phyloP scores from a whole-genome alignment of 352 stramenopile species.

The Phytophthora tubulina region DNA sequence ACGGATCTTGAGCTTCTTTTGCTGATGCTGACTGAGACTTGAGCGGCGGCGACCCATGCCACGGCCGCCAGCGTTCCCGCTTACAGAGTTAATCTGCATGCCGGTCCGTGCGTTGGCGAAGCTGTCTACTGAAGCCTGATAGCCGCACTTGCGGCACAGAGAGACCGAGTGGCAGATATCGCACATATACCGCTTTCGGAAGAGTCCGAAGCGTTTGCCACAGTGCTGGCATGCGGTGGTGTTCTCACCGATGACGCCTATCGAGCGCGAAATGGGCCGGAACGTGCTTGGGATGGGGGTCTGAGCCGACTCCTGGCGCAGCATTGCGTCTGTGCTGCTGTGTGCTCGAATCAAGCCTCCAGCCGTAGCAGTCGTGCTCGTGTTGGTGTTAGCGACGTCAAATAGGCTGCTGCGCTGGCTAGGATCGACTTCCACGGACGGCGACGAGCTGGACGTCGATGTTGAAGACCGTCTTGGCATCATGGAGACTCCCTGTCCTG shows the following conservation, averaged over 20 bases:
- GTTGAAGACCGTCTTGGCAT: slow-evolving; percentile 38
- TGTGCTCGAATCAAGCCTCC: slow-evolving; percentile 29
- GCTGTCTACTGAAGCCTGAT: slow-evolving; percentile 55
- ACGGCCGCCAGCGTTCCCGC: slow-evolving; percentile 15
- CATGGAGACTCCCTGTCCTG: slow-evolving; percentile 29
- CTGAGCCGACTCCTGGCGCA: slow-evolving; percentile 23
- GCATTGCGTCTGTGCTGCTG: slow-evolving; percentile 28
- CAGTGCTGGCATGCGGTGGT: slow-evolving; percentile 54
- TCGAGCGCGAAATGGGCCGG: slow-evolving; percentile 36
- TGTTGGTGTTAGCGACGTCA: slow-evolving; percentile 8
- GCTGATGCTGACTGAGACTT: slow-evolving; percentile 41
- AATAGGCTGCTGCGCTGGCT: slow-evolving; percentile 38
- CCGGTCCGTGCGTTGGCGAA: slow-evolving; percentile 41
- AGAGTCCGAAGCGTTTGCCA: slow-evolving; percentile 73
- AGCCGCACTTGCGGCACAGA: slow-evolving; percentile 69
- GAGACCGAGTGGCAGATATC: slow-evolving; percentile 64
- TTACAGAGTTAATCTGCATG: slow-evolving; percentile 38
- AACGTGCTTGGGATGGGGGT: slow-evolving; percentile 30
- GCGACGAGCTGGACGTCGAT: slow-evolving; percentile 45
- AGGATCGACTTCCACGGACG: slow-evolving; percentile 36
- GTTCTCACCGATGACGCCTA: slow-evolving; percentile 40
- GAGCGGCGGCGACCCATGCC: slow-evolving; percentile 31
- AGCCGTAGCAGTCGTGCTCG: slow-evolving; percentile 12
- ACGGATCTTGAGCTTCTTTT: slow-evolving; percentile 58
- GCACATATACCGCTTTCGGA: slow-evolving; percentile 63